These are phyloP conservation scores for Fusarium multiceps DNA, from an alignment of 2,329 filamentous ascomycete genomes.

Conservation along the genomic window DNA sequence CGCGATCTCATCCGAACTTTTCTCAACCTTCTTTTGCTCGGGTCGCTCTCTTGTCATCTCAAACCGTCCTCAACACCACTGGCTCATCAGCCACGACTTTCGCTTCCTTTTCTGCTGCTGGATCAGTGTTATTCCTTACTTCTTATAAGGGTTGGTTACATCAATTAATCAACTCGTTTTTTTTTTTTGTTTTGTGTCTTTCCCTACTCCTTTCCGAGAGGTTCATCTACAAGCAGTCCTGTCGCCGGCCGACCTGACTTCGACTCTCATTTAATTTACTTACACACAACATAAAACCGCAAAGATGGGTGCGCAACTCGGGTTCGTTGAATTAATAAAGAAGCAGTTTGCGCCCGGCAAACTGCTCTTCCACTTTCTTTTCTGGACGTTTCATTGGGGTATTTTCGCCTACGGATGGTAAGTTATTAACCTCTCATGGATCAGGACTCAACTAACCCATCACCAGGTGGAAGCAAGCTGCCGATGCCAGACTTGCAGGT, in stretches of 20 bases:
- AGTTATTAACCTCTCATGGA: conserved; percentile 45
- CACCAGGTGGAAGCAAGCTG: conserved; percentile 80
- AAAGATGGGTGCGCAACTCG: conserved; percentile 57
- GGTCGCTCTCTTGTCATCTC: conserved; percentile 40
- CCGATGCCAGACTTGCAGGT: conserved; percentile 74
- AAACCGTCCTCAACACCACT: conserved; percentile 22
- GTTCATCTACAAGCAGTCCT: conserved; percentile 20
- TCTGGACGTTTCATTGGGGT: conserved; percentile 81
- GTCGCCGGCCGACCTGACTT: conserved; percentile 39
- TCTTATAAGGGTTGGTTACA: conserved; percentile 28
- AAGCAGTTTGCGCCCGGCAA: conserved; percentile 78
- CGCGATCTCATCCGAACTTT: conserved; percentile 19
- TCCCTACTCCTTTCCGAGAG: neutral
- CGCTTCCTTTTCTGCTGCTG: conserved; percentile 60
- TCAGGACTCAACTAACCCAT: neutral
- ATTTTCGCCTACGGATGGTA: conserved; percentile 91
- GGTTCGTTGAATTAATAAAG: conserved; percentile 58
- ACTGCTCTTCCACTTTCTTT: conserved; percentile 81
- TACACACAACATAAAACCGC: conserved; percentile 26
- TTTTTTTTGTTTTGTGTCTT: neutral
- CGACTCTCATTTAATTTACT: conserved; percentile 20
- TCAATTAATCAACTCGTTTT: conserved; percentile 10
- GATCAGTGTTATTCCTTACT: conserved; percentile 62
- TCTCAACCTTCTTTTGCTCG: conserved; percentile 35
- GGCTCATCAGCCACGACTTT: conserved; percentile 38